A percentile compares a stretch with the other conserved stretches of the same genome.
These are phyloP conservation scores for Trichosporon coremiiforme DNA, from an alignment of 1,284 basidiomycete species.

Conservation along the genomic window DNA sequence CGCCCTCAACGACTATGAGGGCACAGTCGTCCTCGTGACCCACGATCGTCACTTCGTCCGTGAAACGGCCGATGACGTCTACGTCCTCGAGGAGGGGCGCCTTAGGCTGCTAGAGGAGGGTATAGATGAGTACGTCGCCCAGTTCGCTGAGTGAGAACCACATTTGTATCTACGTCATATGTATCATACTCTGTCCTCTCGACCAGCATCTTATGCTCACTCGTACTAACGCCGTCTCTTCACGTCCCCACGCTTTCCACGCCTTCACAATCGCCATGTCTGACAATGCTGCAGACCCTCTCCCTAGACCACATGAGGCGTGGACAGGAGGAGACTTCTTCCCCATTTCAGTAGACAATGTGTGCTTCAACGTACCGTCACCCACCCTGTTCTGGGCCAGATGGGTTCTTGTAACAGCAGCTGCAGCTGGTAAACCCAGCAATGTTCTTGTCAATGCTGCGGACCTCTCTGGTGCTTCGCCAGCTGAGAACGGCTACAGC, in stretches of 20 bases:
- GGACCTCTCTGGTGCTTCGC: not conserved
- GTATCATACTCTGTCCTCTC: not conserved
- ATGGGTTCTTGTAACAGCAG: not conserved
- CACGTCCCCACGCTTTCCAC: no score
- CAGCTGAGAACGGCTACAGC: not conserved
- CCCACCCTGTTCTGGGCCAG: not conserved
- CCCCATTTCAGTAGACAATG: not conserved
- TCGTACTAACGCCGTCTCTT: not conserved
- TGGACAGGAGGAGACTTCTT: not conserved
- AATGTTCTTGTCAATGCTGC: not conserved
- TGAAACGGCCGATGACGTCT: conserved; percentile 30
- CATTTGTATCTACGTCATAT: not conserved
- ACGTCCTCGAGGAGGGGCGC: conserved; percentile 27
- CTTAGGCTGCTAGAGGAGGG: conserved; percentile 28
- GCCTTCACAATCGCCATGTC: not conserved
- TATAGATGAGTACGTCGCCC: conserved; percentile 29
- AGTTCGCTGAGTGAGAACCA: conserved; percentile 19
- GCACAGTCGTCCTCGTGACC: conserved; percentile 67
- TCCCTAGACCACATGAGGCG: not conserved
- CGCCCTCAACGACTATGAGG: conserved; percentile 63
- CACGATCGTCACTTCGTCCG: conserved; percentile 62
- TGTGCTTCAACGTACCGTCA: not conserved
- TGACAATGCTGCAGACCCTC: not conserved
- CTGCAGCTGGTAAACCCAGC: not conserved
- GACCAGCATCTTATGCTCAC: not conserved